Evolutionary conservation across 1,284 basidiomycete species (phyloP).

Genomic region (Sporisorium scitamineum): DNA sequence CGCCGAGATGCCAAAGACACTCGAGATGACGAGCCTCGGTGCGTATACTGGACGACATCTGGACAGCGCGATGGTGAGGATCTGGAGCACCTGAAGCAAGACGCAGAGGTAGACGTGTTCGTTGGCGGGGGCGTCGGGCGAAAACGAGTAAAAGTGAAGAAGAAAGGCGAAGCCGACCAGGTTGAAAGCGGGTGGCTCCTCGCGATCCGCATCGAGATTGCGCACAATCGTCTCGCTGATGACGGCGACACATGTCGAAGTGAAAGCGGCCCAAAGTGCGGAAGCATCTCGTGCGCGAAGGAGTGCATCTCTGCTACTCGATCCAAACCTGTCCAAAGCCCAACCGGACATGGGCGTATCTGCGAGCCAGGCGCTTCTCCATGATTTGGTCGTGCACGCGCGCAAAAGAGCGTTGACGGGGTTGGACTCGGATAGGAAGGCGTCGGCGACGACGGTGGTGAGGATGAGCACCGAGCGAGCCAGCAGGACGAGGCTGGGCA

Average conservation of each 20-base stretch:
- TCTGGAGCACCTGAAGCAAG: slow-evolving; percentile 56
- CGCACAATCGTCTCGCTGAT: slow-evolving; percentile 48
- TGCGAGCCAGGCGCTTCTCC: slow-evolving; percentile 45
- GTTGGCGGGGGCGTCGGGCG: slow-evolving; percentile 51
- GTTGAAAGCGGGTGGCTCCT: slow-evolving; percentile 62
- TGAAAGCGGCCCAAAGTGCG: slow-evolving; percentile 51
- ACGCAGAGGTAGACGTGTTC: slow-evolving; percentile 63
- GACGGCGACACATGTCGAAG: slow-evolving; percentile 43
- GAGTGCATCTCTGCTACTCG: slow-evolving; percentile 30
- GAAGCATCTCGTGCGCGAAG: slow-evolving; percentile 44
- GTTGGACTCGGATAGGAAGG: slow-evolving; percentile 27
- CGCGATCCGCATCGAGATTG: slow-evolving; percentile 53
- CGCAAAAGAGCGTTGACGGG: slow-evolving; percentile 19
- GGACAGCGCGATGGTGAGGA: slow-evolving; percentile 38
- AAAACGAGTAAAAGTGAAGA: slow-evolving; percentile 57
- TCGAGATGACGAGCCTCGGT: slow-evolving; percentile 52
- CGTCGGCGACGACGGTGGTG: slow-evolving; percentile 38
- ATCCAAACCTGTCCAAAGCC: slow-evolving; percentile 39
- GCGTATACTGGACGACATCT: slow-evolving; percentile 42
- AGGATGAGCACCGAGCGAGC: slow-evolving; percentile 44
- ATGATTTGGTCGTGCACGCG: slow-evolving; percentile 14
- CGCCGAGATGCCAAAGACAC: slow-evolving; percentile 48
- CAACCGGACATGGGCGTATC: slow-evolving; percentile 36
- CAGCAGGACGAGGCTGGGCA: slow-evolving; percentile 56
- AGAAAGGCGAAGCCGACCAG: slow-evolving; percentile 61